Conservation (phyloP, 306 rosid species). For the Trifolium pratense region DNA sequence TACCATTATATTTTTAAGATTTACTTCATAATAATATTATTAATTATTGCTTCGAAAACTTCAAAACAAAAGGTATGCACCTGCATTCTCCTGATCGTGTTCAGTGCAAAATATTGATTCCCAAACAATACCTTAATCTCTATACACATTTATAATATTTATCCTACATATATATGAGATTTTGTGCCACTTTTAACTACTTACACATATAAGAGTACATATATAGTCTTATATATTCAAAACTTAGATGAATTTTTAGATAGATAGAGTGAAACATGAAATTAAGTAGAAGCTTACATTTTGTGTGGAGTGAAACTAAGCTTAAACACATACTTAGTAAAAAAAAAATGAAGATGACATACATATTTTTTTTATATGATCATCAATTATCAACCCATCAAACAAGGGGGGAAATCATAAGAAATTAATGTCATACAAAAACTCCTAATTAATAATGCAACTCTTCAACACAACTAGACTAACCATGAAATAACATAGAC, state of each 20-base stretch:
- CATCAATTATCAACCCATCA: neutral
- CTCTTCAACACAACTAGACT: too few species aligned
- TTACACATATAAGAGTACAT: neutral
- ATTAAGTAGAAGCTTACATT: neutral
- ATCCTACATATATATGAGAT: neutral
- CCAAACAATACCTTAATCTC: constrained; percentile 26
- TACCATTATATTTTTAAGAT: neutral
- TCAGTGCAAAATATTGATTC: constrained; percentile 17
- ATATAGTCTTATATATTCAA: neutral
- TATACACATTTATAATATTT: neutral
- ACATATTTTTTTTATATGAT: neutral
- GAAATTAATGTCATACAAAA: constrained; percentile 18
- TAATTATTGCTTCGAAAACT: neutral
- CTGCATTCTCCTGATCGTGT: constrained; percentile 3
- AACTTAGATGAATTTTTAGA: neutral
- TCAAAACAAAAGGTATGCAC: constrained; percentile 23
- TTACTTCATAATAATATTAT: neutral
- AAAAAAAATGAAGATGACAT: neutral
- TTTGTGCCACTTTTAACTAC: constrained; percentile 13
- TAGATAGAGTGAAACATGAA: neutral
- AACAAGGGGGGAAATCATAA: neutral
- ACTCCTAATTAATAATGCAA: constrained; percentile 37
- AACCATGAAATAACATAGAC: neutral
- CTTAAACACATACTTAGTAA: too few species aligned
- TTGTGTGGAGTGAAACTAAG: too few species aligned